Evolutionary conservation across 2,329 filamentous ascomycete species (phyloP).

Genomic region (Phyllachora maydis): DNA sequence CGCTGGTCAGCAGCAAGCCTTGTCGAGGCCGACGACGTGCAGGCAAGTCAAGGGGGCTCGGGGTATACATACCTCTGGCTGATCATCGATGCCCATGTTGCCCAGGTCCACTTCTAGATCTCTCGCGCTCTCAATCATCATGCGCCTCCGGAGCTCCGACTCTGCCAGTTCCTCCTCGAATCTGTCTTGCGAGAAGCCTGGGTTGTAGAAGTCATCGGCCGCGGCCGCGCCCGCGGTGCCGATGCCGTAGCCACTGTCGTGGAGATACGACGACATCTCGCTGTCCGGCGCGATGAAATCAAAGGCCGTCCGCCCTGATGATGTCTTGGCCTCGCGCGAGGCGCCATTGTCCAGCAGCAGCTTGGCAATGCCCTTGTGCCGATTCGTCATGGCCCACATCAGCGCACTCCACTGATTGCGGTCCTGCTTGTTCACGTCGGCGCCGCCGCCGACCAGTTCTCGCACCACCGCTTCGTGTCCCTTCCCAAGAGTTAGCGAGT

Average conservation of each 20-base stretch:
- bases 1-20: conserved; percentile 9
- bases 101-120: conserved; percentile 93
- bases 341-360: conserved; percentile 80
- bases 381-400: conserved; percentile 99
- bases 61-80: conserved; percentile 47
- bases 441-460: conserved; percentile 66
- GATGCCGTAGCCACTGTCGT: conserved; percentile 83
- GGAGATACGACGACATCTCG: conserved; percentile 88
- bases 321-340: conserved; percentile 89
- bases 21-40: no score
- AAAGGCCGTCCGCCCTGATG: conserved; percentile 79
- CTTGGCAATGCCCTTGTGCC: conserved; percentile 91
- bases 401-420: conserved; percentile 92
- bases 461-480: conserved; percentile 80
- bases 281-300: conserved; percentile 92
- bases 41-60: neutral
- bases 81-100: conserved; percentile 88
- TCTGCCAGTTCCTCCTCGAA: conserved; percentile 97
- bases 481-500: no score
- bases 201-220: conserved; percentile 80
- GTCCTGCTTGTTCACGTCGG: conserved; percentile 81
- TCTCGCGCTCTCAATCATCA: conserved; percentile 98
- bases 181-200: conserved; percentile 75
- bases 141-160: conserved; percentile 80
- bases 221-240: conserved; percentile 63